Evolutionary conservation across 78 protist species (phyloP).

Genomic region (Monosiga brevicollis): DNA sequence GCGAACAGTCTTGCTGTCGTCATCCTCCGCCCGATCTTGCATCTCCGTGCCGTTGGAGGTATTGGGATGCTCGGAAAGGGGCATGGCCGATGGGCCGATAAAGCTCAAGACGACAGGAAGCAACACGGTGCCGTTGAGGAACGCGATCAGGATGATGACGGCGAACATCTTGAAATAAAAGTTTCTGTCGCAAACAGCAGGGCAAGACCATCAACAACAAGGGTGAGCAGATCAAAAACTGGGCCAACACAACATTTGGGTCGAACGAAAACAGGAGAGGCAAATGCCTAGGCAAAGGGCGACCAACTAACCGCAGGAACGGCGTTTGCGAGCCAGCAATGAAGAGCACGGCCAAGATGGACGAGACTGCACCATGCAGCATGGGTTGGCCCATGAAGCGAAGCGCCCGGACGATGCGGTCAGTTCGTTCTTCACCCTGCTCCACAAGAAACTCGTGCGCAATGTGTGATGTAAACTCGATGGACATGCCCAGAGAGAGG

Average conservation of each 20-base stretch:
- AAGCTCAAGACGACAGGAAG: not conserved
- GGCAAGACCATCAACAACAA: too few relatives aligned
- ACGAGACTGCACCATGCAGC: not conserved
- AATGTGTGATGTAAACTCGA: not conserved
- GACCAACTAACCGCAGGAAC: too few relatives aligned
- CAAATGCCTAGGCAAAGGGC: too few relatives aligned
- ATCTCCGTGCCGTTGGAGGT: too few relatives aligned
- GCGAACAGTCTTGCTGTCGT: not conserved
- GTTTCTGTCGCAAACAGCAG: too few relatives aligned
- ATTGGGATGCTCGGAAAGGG: not conserved
- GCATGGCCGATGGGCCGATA: not conserved
- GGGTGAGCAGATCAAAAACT: too few relatives aligned
- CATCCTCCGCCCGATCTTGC: not conserved
- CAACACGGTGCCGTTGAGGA: not conserved
- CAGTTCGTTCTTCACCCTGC: not conserved
- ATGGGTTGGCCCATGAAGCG: not conserved
- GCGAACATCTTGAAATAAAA: not conserved
- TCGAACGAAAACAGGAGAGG: too few relatives aligned
- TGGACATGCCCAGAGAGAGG: not conserved
- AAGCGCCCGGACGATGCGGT: not conserved
- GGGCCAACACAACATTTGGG: too few relatives aligned
- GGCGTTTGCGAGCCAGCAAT: not conserved
- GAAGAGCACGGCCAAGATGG: not conserved
- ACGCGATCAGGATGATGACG: not conserved
- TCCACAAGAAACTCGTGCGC: not conserved